Percentiles rank a stretch among this genome's conserved stretches.
Evolutionary conservation across 208 protist species (phyloP).

Genomic region (Endotrypanum monterogeii): DNA sequence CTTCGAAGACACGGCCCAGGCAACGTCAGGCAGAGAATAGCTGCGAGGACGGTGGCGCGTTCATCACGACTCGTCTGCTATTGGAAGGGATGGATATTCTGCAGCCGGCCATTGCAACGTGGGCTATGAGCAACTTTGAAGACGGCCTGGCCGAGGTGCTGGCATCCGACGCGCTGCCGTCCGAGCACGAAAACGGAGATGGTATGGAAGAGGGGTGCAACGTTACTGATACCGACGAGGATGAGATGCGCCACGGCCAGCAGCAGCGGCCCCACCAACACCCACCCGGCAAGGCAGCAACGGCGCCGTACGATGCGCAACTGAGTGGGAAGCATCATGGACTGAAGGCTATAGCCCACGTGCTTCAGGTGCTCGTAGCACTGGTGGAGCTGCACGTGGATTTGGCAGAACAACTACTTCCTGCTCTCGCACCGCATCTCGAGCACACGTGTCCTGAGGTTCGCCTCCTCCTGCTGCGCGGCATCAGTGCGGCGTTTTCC

Average conservation of each 20-base stretch:
- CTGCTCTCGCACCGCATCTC: conserved; percentile 39
- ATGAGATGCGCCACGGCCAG: not conserved
- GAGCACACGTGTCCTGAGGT: conserved; percentile 47
- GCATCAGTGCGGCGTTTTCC: conserved; percentile 43
- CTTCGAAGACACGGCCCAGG: not conserved
- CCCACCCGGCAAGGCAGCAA: not conserved
- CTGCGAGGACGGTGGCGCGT: conserved; percentile 24
- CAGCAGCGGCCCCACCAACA: not conserved
- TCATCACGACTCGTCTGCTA: conserved; percentile 59
- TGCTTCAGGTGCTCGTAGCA: conserved; percentile 52
- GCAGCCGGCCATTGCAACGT: conserved; percentile 48
- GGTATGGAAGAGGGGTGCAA: not conserved
- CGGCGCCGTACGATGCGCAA: not conserved
- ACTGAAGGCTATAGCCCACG: conserved; percentile 31
- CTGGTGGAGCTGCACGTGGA: conserved; percentile 50
- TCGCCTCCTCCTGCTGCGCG: conserved; percentile 58
- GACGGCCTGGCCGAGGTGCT: conserved; percentile 38
- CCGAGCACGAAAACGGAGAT: not conserved
- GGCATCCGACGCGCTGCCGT: conserved; percentile 19
- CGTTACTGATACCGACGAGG: not conserved
- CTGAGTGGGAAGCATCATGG: conserved; percentile 4
- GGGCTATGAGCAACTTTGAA: conserved; percentile 39
- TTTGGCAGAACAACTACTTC: conserved; percentile 47
- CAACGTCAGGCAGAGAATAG: not conserved
- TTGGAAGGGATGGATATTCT: conserved; percentile 46